These are phyloP conservation scores for Ochromonas danica DNA, from an alignment of 108 stramenopile species.

Conservation along the genomic window DNA sequence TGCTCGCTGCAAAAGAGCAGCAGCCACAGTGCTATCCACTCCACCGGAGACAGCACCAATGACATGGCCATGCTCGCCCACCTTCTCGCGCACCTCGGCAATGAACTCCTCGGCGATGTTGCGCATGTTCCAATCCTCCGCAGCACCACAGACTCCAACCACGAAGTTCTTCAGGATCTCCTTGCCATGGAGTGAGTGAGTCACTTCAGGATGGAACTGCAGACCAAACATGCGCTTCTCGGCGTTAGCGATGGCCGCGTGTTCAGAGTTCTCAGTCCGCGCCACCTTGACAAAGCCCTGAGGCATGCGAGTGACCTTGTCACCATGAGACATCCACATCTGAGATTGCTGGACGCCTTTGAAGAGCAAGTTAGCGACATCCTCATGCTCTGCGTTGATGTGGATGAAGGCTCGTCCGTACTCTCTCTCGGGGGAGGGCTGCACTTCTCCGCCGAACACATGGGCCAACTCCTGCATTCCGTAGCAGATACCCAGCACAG, in stretches of 20 bases:
- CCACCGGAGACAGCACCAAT: constrained; percentile 99
- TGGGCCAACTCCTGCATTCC: constrained; percentile 76
- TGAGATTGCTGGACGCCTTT: constrained; percentile 72
- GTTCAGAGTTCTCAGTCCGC: constrained; percentile 78
- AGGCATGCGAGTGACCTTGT: constrained; percentile 60
- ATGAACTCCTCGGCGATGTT: constrained; percentile 95
- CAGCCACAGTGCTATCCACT: constrained; percentile 96
- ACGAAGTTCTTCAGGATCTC: constrained; percentile 83
- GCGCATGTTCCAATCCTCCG: constrained; percentile 90
- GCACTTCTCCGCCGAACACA: constrained; percentile 64
- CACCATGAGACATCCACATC: constrained; percentile 99
- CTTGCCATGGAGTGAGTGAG: constrained; percentile 81
- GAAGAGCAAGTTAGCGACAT: constrained; percentile 56
- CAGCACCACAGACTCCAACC: constrained; percentile 75
- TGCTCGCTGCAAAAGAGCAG: constrained; percentile 89
- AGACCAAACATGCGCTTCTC: constrained; percentile 80
- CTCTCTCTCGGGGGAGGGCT: constrained; percentile 81
- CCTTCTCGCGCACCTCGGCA: constrained; percentile 69
- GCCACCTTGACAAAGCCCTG: constrained; percentile 74
- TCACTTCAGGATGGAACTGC: constrained; percentile 98
- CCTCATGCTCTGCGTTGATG: constrained; percentile 62
- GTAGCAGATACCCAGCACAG: constrained; percentile 95
- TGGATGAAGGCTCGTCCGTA: constrained; percentile 86
- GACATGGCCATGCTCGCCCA: constrained; percentile 84
- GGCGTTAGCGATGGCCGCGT: constrained; percentile 83